Conservation (phyloP, 495 filamentous ascomycete genomes). For the Halenospora varia region DNA sequence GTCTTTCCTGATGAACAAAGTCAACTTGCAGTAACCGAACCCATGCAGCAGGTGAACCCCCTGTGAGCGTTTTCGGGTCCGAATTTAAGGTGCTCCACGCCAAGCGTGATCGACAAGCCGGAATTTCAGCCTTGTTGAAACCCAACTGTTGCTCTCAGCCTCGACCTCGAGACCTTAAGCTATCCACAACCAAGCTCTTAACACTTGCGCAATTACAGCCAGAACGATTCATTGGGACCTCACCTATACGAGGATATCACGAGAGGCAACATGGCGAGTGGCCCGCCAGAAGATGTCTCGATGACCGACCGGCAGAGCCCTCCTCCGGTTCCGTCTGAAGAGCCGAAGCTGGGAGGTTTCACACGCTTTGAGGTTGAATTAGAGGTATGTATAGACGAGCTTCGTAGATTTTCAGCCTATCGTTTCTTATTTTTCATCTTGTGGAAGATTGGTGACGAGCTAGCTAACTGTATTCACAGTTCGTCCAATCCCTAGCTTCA, state of each 20-base stretch:
- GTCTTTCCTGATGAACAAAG: background rate
- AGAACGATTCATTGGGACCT: background rate
- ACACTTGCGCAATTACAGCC: background rate
- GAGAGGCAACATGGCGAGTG: slow-evolving; percentile 24
- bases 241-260: background rate
- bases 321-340: slow-evolving; percentile 23
- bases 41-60: background rate
- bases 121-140: slow-evolving; percentile 11
- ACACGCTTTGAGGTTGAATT: slow-evolving; percentile 72
- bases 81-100: background rate
- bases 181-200: background rate
- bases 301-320: background rate
- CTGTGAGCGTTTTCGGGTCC: background rate
- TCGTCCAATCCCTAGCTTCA: slow-evolving; percentile 82
- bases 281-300: slow-evolving; percentile 11
- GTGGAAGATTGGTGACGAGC: background rate
- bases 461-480: slow-evolving; percentile 43
- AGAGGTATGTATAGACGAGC: slow-evolving; percentile 43
- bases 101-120: background rate
- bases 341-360: slow-evolving; percentile 57
- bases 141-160: background rate
- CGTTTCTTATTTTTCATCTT: background rate
- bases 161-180: slow-evolving; percentile 2
- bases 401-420: background rate
- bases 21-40: background rate